Evolutionary conservation across 495 filamentous ascomycete species (phyloP).

Genomic region (Xylaria cubensis): DNA sequence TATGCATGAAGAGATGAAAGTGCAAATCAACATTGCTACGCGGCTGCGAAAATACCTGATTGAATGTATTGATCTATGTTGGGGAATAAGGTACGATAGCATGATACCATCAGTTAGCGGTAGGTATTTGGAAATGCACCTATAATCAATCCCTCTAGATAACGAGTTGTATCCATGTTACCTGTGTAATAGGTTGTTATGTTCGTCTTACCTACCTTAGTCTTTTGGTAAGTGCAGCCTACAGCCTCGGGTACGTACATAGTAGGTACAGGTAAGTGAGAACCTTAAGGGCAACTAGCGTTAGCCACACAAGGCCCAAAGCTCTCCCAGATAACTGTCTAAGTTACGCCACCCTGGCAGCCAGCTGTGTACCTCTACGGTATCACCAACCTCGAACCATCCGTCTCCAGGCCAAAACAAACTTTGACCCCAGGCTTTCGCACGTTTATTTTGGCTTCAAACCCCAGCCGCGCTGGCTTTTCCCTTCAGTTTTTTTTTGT

Average conservation of each 20-base stretch:
- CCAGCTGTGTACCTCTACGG: slow-evolving; percentile 8
- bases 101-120: background rate
- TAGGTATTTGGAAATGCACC: background rate
- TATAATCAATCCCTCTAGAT: background rate
- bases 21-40: background rate
- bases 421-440: background rate
- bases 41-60: background rate
- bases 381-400: slow-evolving; percentile 2
- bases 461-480: background rate
- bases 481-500: background rate
- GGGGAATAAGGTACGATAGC: background rate
- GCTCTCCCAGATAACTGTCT: background rate
- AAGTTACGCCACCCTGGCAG: background rate
- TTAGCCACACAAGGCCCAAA: slow-evolving; percentile 12
- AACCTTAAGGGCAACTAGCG: background rate
- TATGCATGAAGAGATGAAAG: background rate
- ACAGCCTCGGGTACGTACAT: too few species aligned
- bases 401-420: slow-evolving; percentile 3
- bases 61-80: background rate
- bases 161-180: background rate
- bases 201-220: too few species aligned
- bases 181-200: too few species aligned
- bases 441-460: too few species aligned
- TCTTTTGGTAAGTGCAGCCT: too few species aligned
- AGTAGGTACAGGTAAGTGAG: background rate